phyloP scores from a whole-genome alignment of 2,329 filamentous ascomycete genomes.

The Tolypocladium endophyticum region DNA sequence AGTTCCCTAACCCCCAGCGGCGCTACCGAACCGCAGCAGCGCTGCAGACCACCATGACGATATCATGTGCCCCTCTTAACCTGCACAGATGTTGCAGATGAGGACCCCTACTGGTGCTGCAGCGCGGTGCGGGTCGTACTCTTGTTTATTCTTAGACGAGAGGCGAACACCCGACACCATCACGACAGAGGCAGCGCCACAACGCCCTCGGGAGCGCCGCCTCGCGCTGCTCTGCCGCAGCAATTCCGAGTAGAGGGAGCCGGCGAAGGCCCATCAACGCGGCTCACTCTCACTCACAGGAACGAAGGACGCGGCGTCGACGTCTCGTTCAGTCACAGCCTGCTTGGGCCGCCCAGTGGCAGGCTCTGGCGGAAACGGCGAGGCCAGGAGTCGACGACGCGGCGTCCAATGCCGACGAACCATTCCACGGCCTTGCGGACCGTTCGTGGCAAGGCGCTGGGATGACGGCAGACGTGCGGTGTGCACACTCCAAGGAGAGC shows the following conservation, averaged over 20 bases:
- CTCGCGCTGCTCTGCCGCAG: neutral
- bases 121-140: neutral
- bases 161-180: conserved; percentile 1
- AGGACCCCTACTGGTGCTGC: neutral
- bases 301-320: neutral
- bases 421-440: conserved; percentile 15
- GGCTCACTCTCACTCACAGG: neutral
- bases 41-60: conserved; percentile 3
- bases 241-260: neutral
- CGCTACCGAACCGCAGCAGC: conserved; percentile 7
- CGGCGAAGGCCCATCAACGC: neutral
- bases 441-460: conserved; percentile 16
- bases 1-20: conserved; percentile 1
- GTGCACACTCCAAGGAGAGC: too few species aligned
- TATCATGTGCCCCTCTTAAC: conserved; percentile 6
- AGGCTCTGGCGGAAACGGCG: neutral
- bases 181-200: neutral
- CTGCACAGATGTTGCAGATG: neutral
- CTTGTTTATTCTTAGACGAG: neutral
- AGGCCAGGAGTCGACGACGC: neutral
- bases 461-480: neutral
- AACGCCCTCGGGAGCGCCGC: neutral
- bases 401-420: conserved; percentile 20
- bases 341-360: neutral
- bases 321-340: neutral